These are phyloP conservation scores for Neocatenulostroma microsporum DNA, from an alignment of 2,329 filamentous ascomycete species.

Conservation along the genomic window DNA sequence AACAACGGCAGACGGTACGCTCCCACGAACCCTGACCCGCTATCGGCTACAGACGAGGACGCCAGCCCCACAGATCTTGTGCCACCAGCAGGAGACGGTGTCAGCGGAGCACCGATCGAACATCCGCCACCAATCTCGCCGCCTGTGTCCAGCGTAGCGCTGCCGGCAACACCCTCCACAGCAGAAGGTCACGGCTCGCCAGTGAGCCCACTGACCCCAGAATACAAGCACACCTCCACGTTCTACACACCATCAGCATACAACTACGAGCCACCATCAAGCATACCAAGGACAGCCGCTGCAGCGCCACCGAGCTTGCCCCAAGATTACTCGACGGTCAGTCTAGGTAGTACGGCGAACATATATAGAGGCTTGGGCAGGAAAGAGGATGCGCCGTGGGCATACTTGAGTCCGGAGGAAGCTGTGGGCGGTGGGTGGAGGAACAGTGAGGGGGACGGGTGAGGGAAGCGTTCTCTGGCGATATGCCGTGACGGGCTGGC, in stretches of 20 bases:
- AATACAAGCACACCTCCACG: not conserved
- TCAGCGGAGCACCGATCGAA: constrained; percentile 1
- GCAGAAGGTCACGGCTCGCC: not conserved
- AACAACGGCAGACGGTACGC: constrained; percentile 5
- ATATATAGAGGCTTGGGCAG: constrained; percentile 11
- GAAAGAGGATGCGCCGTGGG: constrained; percentile 5
- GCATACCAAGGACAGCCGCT: constrained; percentile 5
- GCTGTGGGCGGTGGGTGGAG: constrained; percentile 10
- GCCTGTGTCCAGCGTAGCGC: not conserved
- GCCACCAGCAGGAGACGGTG: not conserved
- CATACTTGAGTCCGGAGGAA: constrained; percentile 13
- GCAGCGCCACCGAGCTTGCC: constrained; percentile 10
- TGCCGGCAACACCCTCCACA: not conserved
- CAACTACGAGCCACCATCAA: constrained; percentile 8
- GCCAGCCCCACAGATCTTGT: not conserved
- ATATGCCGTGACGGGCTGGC: no score
- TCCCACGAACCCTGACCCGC: constrained; percentile 7
- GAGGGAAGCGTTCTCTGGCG: no score
- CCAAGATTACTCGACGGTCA: constrained; percentile 13
- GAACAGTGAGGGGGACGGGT: constrained; percentile 9
- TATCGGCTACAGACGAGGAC: not conserved
- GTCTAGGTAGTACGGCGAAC: constrained; percentile 8
- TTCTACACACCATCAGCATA: constrained; percentile 15
- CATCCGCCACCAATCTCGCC: not conserved
- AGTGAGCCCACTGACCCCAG: constrained; percentile 6